Evolutionary conservation across 2,329 filamentous ascomycete species (phyloP).

Genomic region (Pseudocercospora crystallina): DNA sequence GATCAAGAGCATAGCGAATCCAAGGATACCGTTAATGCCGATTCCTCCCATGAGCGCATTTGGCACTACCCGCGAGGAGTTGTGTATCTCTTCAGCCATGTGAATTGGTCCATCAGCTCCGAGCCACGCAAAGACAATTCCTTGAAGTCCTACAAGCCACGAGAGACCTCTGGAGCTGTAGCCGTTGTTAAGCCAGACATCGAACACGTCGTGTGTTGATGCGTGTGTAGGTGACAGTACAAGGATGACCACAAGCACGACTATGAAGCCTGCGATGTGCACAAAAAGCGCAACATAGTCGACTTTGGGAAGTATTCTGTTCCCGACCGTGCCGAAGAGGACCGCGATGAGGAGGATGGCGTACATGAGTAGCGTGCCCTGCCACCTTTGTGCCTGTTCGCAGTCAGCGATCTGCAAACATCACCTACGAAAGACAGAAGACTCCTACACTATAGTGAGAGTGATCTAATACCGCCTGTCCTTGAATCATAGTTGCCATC

Average conservation of each 20-base stretch:
- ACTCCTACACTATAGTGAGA: neutral
- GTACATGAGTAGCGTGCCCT: neutral
- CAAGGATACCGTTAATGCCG: neutral
- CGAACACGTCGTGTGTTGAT: constrained; percentile 4
- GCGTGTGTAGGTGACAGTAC: constrained; percentile 1
- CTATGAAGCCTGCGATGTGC: constrained; percentile 6
- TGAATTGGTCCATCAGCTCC: constrained; percentile 9
- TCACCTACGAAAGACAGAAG: neutral
- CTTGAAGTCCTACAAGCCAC: constrained; percentile 4
- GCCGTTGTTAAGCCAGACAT: constrained; percentile 6
- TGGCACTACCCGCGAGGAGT: neutral
- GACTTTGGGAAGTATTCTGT: constrained; percentile 5
- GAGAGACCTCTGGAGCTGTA: constrained; percentile 2
- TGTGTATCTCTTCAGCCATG: constrained; percentile 5
- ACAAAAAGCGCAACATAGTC: constrained; percentile 2
- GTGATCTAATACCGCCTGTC: neutral
- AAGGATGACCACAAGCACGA: neutral
- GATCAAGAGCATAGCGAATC: neutral
- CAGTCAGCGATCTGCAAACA: neutral
- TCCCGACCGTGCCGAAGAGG: neutral
- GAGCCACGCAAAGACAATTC: neutral
- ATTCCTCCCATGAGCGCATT: neutral
- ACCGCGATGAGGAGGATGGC: neutral
- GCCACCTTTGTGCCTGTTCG: neutral
- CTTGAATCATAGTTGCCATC: neutral